These are phyloP conservation scores for Termitomyces sp. DNA, from an alignment of 768 basidiomycete genomes.

Conservation along the genomic window DNA sequence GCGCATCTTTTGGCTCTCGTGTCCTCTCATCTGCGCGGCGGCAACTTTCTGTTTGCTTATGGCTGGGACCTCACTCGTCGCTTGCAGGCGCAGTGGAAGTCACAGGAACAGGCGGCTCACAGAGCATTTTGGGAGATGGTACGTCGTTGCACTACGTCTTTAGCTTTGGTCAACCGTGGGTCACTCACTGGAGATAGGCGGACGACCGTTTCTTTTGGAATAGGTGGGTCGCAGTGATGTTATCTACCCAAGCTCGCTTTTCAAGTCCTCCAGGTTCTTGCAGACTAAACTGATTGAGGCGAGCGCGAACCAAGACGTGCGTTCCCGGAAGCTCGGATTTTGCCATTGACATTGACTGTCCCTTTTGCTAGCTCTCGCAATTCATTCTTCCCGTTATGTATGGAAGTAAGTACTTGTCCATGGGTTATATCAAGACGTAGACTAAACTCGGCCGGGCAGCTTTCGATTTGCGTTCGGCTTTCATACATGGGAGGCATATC, in stretches of 20 bases:
- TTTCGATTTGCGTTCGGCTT: slow-evolving; percentile 74
- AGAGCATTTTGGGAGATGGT: slow-evolving; percentile 78
- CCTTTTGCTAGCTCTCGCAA: slow-evolving; percentile 56
- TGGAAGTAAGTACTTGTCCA: slow-evolving; percentile 64
- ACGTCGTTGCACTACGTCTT: slow-evolving; percentile 18
- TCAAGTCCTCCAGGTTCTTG: slow-evolving; percentile 27
- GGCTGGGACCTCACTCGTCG: slow-evolving; percentile 85
- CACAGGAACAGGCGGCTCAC: slow-evolving; percentile 41
- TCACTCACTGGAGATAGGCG: slow-evolving; percentile 38
- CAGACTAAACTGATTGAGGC: slow-evolving; percentile 34
- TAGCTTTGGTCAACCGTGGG: not conserved
- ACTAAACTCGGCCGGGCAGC: slow-evolving; percentile 39
- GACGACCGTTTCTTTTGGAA: slow-evolving; percentile 99
- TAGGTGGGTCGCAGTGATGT: slow-evolving; percentile 38
- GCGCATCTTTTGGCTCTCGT: slow-evolving; percentile 82
- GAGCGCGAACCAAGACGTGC: slow-evolving; percentile 58
- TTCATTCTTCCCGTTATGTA: slow-evolving; percentile 93
- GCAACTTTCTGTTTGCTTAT: slow-evolving; percentile 89
- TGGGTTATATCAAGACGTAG: not conserved
- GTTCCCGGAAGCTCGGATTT: slow-evolving; percentile 16
- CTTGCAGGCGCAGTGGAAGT: slow-evolving; percentile 76
- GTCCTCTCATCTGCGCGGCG: slow-evolving; percentile 73
- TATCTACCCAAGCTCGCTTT: not conserved
- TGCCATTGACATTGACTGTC: slow-evolving; percentile 9
- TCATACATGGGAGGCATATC: slow-evolving; percentile 74